phyloP scores from a whole-genome alignment of 2,329 filamentous ascomycete genomes.

The Colletotrichum sp. region DNA sequence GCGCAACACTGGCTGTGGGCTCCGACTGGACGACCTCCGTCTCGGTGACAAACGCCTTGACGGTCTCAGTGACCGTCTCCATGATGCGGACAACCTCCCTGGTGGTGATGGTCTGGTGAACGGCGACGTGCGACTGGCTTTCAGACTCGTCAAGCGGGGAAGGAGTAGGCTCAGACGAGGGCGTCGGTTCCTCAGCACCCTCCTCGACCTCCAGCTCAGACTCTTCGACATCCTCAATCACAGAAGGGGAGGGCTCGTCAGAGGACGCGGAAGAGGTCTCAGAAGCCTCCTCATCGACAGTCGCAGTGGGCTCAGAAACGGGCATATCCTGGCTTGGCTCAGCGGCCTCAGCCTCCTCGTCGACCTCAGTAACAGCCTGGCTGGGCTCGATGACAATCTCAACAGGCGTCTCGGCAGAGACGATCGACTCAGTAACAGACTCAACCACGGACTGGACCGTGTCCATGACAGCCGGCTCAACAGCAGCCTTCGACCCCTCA shows the following conservation, averaged over 20 bases:
- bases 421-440: not conserved
- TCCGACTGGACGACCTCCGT: constrained; percentile 24
- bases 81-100: constrained; percentile 36
- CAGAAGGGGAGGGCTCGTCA: not conserved
- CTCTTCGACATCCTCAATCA: not conserved
- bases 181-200: not conserved
- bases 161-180: not conserved
- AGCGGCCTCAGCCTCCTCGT: not conserved
- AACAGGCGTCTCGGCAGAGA: not conserved
- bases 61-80: constrained; percentile 36
- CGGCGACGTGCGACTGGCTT: not conserved
- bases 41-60: constrained; percentile 27
- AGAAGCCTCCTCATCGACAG: not conserved
- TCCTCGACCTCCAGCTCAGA: not conserved
- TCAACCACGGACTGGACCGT: not conserved
- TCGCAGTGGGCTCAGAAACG: not conserved
- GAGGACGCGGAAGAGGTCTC: not conserved
- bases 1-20: not conserved
- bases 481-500: not conserved
- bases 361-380: not conserved
- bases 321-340: not conserved
- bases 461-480: not conserved
- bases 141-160: not conserved
- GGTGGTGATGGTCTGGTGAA: constrained; percentile 30
- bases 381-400: not conserved